Evolutionary conservation across 2,329 filamentous ascomycete genomes (phyloP).

Genomic region (Trichoderma sp.): DNA sequence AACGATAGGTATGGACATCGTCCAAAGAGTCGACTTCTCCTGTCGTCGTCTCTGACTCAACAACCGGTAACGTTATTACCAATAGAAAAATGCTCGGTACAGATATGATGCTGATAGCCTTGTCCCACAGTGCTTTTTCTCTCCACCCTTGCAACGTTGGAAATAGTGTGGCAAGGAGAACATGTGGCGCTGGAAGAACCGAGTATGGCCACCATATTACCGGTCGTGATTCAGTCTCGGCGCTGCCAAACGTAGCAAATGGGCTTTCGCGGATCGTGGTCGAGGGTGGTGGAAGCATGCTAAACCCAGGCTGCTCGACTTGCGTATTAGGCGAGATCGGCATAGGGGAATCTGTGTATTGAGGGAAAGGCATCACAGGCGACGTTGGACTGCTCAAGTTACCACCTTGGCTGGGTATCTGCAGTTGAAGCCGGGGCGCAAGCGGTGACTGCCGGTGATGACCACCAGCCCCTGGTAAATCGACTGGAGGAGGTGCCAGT

Average conservation of each 20-base stretch:
- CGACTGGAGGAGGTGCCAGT: conserved; percentile 43
- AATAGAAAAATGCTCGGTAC: conserved; percentile 89
- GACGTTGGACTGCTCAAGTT: conserved; percentile 49
- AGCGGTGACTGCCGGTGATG: not conserved
- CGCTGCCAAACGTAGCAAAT: conserved; percentile 46
- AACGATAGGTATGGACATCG: conserved; percentile 32
- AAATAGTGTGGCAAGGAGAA: conserved; percentile 75
- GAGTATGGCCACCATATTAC: conserved; percentile 81
- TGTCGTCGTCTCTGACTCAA: conserved; percentile 68
- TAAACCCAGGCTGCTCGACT: conserved; percentile 49
- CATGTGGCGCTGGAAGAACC: conserved; percentile 69
- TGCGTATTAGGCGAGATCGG: conserved; percentile 45
- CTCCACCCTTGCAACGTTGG: conserved; percentile 83
- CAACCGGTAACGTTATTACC: conserved; percentile 87
- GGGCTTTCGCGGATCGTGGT: conserved; percentile 45
- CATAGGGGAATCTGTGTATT: conserved; percentile 61
- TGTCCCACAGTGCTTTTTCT: conserved; percentile 83
- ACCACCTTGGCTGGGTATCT: conserved; percentile 49
- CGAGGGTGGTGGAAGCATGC: conserved; percentile 53
- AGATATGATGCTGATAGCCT: conserved; percentile 76
- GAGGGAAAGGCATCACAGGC: conserved; percentile 66
- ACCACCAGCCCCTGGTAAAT: conserved; percentile 24
- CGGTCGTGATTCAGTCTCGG: conserved; percentile 44
- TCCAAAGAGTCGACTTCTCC: conserved; percentile 39
- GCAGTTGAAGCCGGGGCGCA: conserved; percentile 41